phyloP scores from a whole-genome alignment of 2,329 filamentous ascomycete species.

The Cladophialophora carrionii region DNA sequence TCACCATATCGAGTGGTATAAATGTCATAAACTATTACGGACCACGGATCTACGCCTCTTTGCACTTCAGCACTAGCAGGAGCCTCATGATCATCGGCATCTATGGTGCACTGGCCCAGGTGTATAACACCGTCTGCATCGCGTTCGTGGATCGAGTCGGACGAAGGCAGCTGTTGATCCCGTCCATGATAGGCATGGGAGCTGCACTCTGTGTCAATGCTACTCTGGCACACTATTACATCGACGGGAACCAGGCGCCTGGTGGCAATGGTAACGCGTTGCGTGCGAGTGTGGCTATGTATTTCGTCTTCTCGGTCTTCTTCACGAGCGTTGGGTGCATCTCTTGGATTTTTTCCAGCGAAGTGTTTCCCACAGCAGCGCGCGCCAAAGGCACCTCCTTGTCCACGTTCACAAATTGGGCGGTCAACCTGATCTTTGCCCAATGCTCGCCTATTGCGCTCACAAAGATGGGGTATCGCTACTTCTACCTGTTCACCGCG shows the following conservation, averaged over 20 bases:
- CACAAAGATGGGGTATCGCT: conserved; percentile 50
- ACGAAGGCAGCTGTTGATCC: conserved; percentile 55
- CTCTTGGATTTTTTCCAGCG: conserved; percentile 53
- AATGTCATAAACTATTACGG: conserved; percentile 54
- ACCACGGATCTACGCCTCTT: conserved; percentile 49
- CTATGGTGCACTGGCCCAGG: conserved; percentile 54
- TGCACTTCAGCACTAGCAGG: conserved; percentile 48
- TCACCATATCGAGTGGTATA: conserved; percentile 54
- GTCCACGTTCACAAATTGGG: conserved; percentile 54
- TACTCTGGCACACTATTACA: conserved; percentile 47
- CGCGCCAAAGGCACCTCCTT: conserved; percentile 50
- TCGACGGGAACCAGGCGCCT: conserved; percentile 37
- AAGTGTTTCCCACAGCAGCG: conserved; percentile 53
- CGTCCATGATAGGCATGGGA: conserved; percentile 50
- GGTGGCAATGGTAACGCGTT: conserved; percentile 43
- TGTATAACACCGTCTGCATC: conserved; percentile 55
- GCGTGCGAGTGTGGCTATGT: conserved; percentile 53
- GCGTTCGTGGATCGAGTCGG: conserved; percentile 53
- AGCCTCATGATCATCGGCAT: conserved; percentile 58
- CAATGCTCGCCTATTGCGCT: conserved; percentile 55
- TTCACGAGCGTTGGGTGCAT: conserved; percentile 52
- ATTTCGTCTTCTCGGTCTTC: conserved; percentile 53
- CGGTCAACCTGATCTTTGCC: conserved; percentile 53
- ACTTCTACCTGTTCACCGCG: conserved; percentile 56
- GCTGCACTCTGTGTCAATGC: conserved; percentile 48